A percentile compares a stretch with the other conserved stretches of the same genome.
Evolutionary conservation across 2,329 filamentous ascomycete species (phyloP).

Genomic region (Neoascochyta sp.): DNA sequence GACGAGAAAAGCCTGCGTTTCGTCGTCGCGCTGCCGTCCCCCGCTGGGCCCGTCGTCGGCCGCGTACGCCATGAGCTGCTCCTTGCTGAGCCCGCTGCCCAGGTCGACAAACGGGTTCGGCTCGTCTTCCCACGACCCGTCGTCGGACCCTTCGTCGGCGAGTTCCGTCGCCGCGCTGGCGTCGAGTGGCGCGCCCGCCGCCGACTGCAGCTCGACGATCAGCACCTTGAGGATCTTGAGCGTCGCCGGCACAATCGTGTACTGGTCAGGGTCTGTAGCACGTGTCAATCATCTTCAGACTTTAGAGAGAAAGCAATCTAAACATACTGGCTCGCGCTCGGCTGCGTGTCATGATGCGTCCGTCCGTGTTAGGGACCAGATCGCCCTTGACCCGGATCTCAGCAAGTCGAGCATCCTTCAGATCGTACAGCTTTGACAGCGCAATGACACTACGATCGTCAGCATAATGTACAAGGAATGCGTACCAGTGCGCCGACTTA

Average conservation of each 20-base stretch:
- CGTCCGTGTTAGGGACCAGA: slow-evolving; percentile 67
- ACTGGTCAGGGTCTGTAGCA: slow-evolving; percentile 73
- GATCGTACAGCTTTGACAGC: slow-evolving; percentile 81
- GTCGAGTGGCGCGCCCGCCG: slow-evolving; percentile 63
- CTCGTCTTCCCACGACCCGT: slow-evolving; percentile 75
- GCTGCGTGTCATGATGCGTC: slow-evolving; percentile 89
- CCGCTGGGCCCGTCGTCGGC: slow-evolving; percentile 49
- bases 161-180: slow-evolving; percentile 58
- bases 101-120: slow-evolving; percentile 69
- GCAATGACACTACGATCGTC: slow-evolving; percentile 69
- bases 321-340: slow-evolving; percentile 73
- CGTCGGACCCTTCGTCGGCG: slow-evolving; percentile 65
- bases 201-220: slow-evolving; percentile 83
- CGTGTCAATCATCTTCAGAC: slow-evolving; percentile 9
- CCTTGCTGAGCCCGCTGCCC: slow-evolving; percentile 50
- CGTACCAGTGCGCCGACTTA: slow-evolving; percentile 46
- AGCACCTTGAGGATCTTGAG: slow-evolving; percentile 96
- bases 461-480: slow-evolving; percentile 7
- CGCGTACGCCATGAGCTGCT: slow-evolving; percentile 75
- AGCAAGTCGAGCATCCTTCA: slow-evolving; percentile 75
- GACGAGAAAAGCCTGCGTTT: slow-evolving; percentile 79
- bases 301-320: background rate
- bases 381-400: slow-evolving; percentile 88
- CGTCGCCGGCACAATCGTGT: slow-evolving; percentile 78
- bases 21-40: slow-evolving; percentile 72